Conservation (phyloP, 805 yeast genomes). For the Hanseniaspora lindneri region DNA sequence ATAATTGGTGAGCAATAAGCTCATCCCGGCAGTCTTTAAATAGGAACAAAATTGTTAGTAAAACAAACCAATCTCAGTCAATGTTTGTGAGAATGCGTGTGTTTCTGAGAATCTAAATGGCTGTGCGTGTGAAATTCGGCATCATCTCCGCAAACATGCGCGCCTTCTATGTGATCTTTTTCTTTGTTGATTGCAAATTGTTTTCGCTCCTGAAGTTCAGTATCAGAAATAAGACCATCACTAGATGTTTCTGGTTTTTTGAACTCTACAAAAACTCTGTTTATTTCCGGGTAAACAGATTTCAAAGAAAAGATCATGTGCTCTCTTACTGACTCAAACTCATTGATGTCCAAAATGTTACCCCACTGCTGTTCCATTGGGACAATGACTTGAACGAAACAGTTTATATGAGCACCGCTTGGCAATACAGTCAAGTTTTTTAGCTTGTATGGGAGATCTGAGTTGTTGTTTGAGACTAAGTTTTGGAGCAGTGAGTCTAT, state of each 20-base stretch:
- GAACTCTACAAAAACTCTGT: constrained; percentile 4
- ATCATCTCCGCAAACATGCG: constrained; percentile 5
- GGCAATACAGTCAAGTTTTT: constrained; percentile 38
- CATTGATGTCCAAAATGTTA: constrained; percentile 32
- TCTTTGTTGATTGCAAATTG: constrained; percentile 1
- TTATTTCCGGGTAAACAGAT: neutral
- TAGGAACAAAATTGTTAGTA: too few relatives aligned
- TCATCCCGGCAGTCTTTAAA: too few relatives aligned
- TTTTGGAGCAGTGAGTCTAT: constrained; percentile 29
- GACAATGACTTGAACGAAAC: constrained; percentile 29
- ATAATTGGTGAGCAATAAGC: too few relatives aligned
- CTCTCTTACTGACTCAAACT: constrained; percentile 34
- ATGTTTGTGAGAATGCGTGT: neutral
- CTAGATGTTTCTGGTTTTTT: neutral
- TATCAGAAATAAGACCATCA: neutral
- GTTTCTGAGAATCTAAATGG: neutral
- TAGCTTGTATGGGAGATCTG: constrained; percentile 31
- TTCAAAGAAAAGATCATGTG: constrained; percentile 19
- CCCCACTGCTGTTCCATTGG: constrained; percentile 37
- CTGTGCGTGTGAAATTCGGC: neutral
- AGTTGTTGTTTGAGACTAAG: constrained; percentile 34
- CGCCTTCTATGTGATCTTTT: constrained; percentile 5
- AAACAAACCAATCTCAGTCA: too few relatives aligned
- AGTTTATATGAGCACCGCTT: constrained; percentile 46
- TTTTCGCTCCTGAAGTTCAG: neutral